A percentile compares a stretch with the other conserved stretches of the same genome.
Conservation (phyloP, 2,329 filamentous ascomycete species). For the Monilinia aucupariae region DNA sequence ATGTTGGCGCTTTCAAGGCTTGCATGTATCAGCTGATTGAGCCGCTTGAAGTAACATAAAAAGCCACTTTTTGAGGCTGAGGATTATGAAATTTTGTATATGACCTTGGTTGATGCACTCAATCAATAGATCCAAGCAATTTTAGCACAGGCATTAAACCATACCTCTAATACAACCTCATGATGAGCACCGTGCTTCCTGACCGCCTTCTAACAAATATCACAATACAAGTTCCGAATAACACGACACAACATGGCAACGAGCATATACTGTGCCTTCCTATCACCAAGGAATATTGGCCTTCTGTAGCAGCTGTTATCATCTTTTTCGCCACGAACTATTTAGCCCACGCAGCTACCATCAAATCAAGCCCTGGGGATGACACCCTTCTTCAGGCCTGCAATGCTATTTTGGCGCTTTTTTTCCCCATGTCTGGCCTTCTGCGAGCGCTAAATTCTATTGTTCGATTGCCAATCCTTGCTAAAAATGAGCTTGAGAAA, state of each 20-base stretch:
- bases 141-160: not conserved
- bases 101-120: not conserved
- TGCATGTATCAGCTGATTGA: not conserved
- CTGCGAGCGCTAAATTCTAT: slow-evolving; percentile 21
- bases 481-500: slow-evolving; percentile 4
- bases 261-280: not conserved
- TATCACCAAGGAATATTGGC: not conserved
- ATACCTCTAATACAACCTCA: not conserved
- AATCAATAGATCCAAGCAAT: not conserved
- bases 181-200: not conserved
- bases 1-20: not conserved
- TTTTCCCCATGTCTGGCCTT: slow-evolving; percentile 24
- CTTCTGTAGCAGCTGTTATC: slow-evolving; percentile 20
- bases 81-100: not conserved
- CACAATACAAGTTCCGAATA: not conserved
- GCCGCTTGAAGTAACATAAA: not conserved
- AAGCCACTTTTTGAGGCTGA: not conserved
- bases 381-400: slow-evolving; percentile 1
- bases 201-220: not conserved
- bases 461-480: not conserved
- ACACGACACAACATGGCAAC: slow-evolving; percentile 3
- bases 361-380: slow-evolving; percentile 25
- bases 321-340: slow-evolving; percentile 31
- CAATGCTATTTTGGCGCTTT: slow-evolving; percentile 11
- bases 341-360: slow-evolving; percentile 29